Percentiles rank a stretch among this genome's conserved stretches.
These are phyloP conservation scores for Spathaspora boniae DNA, from an alignment of 805 yeast species.

Conservation along the genomic window DNA sequence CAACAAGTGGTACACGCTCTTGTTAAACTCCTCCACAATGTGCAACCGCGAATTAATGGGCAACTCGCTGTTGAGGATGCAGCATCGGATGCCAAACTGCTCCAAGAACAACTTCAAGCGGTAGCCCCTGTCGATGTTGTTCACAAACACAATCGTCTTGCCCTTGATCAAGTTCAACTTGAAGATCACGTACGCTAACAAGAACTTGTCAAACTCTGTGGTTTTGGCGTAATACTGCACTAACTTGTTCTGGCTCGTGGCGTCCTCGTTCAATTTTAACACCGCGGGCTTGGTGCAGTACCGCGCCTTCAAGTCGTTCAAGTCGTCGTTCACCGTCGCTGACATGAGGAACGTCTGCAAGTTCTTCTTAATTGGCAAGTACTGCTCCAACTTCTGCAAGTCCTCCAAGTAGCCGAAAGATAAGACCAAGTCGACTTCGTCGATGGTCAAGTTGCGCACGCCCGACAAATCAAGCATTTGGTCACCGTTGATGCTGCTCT, in stretches of 20 bases:
- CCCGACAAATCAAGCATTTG: conserved; percentile 46
- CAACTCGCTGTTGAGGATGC: conserved; percentile 86
- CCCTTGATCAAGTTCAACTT: conserved; percentile 87
- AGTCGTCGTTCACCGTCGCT: conserved; percentile 87
- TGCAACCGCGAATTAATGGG: conserved; percentile 92
- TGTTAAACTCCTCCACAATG: conserved; percentile 92
- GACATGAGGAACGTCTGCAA: conserved; percentile 93
- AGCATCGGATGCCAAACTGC: conserved; percentile 88
- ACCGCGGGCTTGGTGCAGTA: conserved; percentile 85
- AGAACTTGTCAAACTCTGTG: conserved; percentile 85
- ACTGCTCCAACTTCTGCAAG: conserved; percentile 58
- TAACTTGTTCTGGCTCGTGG: conserved; percentile 54
- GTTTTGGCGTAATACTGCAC: conserved; percentile 85
- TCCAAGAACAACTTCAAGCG: conserved; percentile 85
- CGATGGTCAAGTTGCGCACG: conserved; percentile 75
- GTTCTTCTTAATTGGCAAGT: conserved; percentile 66
- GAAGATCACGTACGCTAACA: conserved; percentile 86
- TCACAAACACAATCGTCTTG: conserved; percentile 85
- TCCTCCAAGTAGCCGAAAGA: conserved; percentile 92
- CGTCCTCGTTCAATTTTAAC: conserved; percentile 72
- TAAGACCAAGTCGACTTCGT: conserved; percentile 89
- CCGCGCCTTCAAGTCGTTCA: conserved; percentile 66
- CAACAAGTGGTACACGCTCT: conserved; percentile 76
- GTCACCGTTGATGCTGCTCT: conserved; percentile 39
- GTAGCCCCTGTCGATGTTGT: conserved; percentile 93